Conservation (phyloP, 1,284 basidiomycete genomes). For the Leccinum pachyderme region DNA sequence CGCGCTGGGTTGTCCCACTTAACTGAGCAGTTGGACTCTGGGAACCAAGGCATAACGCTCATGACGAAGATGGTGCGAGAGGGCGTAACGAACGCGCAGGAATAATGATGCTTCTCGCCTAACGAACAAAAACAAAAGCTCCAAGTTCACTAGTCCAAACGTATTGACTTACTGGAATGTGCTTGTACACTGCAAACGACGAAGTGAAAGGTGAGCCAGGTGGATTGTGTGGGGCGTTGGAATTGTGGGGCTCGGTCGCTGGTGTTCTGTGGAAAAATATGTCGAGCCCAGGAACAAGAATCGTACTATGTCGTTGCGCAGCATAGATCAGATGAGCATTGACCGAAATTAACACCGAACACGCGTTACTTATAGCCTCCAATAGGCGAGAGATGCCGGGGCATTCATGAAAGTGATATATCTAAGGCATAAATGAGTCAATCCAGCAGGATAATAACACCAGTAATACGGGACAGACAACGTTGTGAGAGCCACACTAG, state of each 20-base stretch:
- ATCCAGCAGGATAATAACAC: conserved; percentile 71
- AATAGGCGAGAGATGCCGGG: conserved; percentile 74
- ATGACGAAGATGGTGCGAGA: conserved; percentile 68
- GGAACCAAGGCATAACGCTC: conserved; percentile 67
- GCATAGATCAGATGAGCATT: neutral
- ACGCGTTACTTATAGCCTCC: conserved; percentile 58
- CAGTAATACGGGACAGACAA: conserved; percentile 68
- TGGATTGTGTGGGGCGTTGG: conserved; percentile 13
- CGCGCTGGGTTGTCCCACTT: conserved; percentile 70
- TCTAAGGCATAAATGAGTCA: conserved; percentile 71
- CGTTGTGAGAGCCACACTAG: neutral
- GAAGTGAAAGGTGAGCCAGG: conserved; percentile 46
- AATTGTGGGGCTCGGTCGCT: conserved; percentile 12
- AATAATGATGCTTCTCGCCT: no score
- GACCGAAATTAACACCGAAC: neutral
- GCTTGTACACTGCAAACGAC: conserved; percentile 61
- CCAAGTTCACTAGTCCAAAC: conserved; percentile 17
- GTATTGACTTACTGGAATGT: conserved; percentile 66
- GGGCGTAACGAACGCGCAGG: conserved; percentile 70
- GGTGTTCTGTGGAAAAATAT: conserved; percentile 15
- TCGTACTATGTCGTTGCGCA: conserved; percentile 80
- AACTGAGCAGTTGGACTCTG: conserved; percentile 79
- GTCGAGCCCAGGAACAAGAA: conserved; percentile 63
- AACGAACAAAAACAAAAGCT: neutral
- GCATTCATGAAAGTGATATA: conserved; percentile 86